Percentiles rank a stretch among this genome's conserved stretches.
Evolutionary conservation across 2,329 filamentous ascomycete species (phyloP).

Genomic region (Zopfia rhizophila): DNA sequence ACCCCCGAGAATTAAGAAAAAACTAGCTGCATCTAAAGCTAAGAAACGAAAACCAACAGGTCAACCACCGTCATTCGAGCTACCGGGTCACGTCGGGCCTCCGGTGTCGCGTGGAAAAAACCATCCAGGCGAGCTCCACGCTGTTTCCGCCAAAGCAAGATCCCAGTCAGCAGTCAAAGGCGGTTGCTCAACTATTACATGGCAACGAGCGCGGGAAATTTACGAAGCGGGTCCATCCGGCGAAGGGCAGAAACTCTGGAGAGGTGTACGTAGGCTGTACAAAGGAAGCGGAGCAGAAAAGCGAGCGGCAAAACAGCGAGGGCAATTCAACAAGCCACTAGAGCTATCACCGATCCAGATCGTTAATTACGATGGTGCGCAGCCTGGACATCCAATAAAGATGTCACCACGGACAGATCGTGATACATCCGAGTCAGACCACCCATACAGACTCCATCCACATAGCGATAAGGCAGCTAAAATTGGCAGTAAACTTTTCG

Average conservation of each 20-base stretch:
- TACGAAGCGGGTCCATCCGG: slow-evolving; percentile 35
- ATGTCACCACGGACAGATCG: not conserved
- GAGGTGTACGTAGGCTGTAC: slow-evolving; percentile 21
- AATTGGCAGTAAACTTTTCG: not conserved
- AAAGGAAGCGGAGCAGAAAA: slow-evolving; percentile 15
- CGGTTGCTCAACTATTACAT: no score
- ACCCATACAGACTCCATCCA: no score
- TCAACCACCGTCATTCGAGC: no score
- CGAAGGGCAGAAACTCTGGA: slow-evolving; percentile 39
- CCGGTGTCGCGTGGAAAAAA: no score
- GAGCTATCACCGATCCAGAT: not conserved
- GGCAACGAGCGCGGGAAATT: slow-evolving; percentile 30
- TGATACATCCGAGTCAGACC: not conserved
- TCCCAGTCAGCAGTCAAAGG: no score
- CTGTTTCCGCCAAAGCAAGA: no score
- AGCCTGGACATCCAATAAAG: not conserved
- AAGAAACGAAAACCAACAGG: no score
- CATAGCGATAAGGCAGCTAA: not conserved
- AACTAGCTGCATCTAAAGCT: no score
- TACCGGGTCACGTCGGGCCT: no score
- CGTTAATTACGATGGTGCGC: not conserved
- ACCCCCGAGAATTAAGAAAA: no score
- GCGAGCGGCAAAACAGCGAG: slow-evolving; percentile 1
- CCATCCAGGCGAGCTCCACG: no score
- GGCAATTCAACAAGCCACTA: not conserved